Percentiles rank a stretch among this genome's conserved stretches.
phyloP scores from a whole-genome alignment of 306 rosid genomes.

The Myrica gale region DNA sequence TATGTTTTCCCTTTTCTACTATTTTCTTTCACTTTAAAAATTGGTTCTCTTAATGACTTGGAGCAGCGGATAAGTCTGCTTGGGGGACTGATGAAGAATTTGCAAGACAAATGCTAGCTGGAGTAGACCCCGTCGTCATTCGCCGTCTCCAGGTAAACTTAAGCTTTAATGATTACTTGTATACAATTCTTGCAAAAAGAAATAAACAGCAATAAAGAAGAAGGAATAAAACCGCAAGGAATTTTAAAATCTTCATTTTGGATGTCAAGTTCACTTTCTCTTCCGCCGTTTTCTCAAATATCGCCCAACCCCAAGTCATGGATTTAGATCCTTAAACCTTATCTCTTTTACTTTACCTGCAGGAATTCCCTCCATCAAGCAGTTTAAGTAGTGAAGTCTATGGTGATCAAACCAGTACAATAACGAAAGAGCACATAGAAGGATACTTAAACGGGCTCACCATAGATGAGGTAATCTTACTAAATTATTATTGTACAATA shows the following conservation, averaged over 20 bases:
- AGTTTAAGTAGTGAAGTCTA: constrained; percentile 48
- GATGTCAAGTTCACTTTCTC: background rate
- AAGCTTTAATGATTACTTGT: background rate
- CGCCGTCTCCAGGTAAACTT: constrained; percentile 33
- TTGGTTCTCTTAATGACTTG: constrained; percentile 10
- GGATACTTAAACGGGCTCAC: constrained; percentile 54
- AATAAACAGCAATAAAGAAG: background rate
- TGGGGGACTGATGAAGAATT: constrained; percentile 86
- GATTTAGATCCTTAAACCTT: background rate
- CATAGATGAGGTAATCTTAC: constrained; percentile 46
- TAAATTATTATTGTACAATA: background rate
- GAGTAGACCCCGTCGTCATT: constrained; percentile 62
- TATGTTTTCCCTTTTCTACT: background rate
- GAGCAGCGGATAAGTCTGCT: constrained; percentile 46
- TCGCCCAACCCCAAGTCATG: background rate
- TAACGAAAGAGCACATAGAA: constrained; percentile 46
- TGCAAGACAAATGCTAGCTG: constrained; percentile 71
- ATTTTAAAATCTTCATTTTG: background rate
- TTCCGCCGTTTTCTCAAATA: background rate
- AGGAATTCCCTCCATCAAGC: constrained; percentile 75
- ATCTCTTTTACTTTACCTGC: constrained; percentile 4
- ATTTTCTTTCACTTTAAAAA: background rate
- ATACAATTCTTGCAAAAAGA: background rate
- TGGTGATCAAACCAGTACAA: constrained; percentile 57
- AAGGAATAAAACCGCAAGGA: background rate